Evolutionary conservation across 31 red algal species (phyloP).

Genomic region (Odonthalia washingtoniensis): DNA sequence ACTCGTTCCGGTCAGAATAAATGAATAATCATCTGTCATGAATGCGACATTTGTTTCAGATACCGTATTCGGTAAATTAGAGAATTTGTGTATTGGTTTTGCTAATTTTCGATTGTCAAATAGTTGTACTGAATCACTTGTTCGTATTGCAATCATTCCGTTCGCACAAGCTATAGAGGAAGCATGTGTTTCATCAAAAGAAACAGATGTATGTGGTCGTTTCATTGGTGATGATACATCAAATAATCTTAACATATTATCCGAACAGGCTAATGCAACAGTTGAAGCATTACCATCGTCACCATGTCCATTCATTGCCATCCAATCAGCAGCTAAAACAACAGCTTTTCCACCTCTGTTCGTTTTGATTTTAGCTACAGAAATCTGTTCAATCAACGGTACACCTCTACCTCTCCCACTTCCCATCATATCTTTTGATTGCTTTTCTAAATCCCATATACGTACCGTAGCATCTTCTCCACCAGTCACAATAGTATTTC

Average conservation of each 20-base stretch:
- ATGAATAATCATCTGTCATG: conserved; percentile 37
- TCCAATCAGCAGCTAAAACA: conserved; percentile 69
- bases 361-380: conserved; percentile 60
- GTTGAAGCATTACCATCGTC: conserved; percentile 45
- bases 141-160: neutral
- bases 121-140: conserved; percentile 58
- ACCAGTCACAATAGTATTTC: conserved; percentile 35
- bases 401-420: neutral
- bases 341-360: conserved; percentile 44
- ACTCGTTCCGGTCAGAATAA: conserved; percentile 72
- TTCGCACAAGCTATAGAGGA: neutral
- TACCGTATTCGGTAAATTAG: conserved; percentile 53
- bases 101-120: conserved; percentile 50
- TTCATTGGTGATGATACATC: conserved; percentile 42
- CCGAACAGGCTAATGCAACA: conserved; percentile 57
- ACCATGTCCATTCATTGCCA: too few relatives aligned
- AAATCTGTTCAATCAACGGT: conserved; percentile 52
- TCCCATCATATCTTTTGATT: conserved; percentile 37
- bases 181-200: neutral
- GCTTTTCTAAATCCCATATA: conserved; percentile 56
- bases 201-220: conserved; percentile 26
- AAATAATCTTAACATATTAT: conserved; percentile 60
- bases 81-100: conserved; percentile 26
- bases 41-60: conserved; percentile 68
- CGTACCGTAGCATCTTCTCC: conserved; percentile 67